Evolutionary conservation across 164 flowering plant genomes (phyloP).

Genomic region (Chimonanthus salicifolius): DNA sequence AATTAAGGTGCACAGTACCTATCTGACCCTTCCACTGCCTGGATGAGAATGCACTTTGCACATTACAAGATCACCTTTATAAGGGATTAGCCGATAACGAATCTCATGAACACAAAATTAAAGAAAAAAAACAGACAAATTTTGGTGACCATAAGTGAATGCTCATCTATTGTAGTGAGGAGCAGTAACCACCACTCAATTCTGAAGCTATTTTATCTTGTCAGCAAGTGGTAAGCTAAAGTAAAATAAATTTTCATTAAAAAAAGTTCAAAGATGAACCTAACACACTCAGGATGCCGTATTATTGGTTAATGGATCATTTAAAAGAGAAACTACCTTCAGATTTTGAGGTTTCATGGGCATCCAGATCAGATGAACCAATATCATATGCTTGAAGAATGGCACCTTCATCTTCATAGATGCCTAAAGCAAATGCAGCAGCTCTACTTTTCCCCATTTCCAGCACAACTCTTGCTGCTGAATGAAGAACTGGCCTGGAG

Average conservation of each 20-base stretch:
- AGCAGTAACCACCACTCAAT: no score
- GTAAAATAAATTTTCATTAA: not conserved
- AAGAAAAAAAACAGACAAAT: no score
- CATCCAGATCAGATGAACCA: conserved; percentile 54
- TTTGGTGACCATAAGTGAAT: no score
- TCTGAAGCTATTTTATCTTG: not conserved
- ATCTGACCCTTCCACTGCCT: no score
- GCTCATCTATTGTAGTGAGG: no score
- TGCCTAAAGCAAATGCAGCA: conserved; percentile 91
- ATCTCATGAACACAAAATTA: no score
- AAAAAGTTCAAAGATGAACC: not conserved
- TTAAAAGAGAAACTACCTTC: conserved; percentile 44
- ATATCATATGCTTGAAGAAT: conserved; percentile 42
- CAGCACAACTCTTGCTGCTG: conserved; percentile 96
- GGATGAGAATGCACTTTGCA: no score
- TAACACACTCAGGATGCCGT: not conserved
- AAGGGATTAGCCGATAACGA: no score
- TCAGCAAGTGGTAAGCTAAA: not conserved
- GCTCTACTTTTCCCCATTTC: conserved; percentile 99
- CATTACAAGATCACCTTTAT: no score
- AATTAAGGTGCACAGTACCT: no score
- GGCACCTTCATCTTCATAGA: conserved; percentile 85
- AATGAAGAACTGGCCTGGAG: conserved; percentile 97
- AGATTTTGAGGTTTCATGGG: conserved; percentile 47
- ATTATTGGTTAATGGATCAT: not conserved